phyloP scores from a whole-genome alignment of 441 rosid species.

The Croton laevigatus region DNA sequence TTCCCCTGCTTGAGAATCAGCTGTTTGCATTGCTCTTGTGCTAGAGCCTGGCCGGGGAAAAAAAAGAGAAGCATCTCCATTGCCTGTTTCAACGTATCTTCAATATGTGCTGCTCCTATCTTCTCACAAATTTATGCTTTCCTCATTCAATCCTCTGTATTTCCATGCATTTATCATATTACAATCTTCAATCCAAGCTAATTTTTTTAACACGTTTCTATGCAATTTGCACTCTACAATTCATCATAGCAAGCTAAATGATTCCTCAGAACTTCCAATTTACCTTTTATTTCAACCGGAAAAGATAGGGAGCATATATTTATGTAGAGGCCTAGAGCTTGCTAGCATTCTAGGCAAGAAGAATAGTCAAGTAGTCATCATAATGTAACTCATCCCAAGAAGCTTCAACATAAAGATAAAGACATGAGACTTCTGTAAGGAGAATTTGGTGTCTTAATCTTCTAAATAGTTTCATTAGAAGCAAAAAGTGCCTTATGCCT shows the following conservation, averaged over 20 bases:
- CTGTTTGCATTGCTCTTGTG: too few relatives aligned
- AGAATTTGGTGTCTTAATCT: not conserved
- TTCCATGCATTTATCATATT: not conserved
- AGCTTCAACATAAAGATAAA: not conserved
- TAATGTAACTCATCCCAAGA: not conserved
- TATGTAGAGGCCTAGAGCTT: not conserved
- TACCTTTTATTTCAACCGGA: not conserved
- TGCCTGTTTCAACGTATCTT: not conserved
- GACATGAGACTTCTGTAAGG: not conserved
- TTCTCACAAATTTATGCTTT: not conserved
- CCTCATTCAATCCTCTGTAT: slow-evolving; percentile 2
- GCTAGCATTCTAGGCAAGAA: not conserved
- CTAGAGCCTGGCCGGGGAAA: too few relatives aligned
- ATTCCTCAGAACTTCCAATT: not conserved
- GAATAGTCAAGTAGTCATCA: not conserved
- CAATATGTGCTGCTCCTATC: not conserved
- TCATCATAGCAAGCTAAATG: not conserved
- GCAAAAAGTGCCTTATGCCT: not conserved
- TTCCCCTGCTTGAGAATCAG: too few relatives aligned
- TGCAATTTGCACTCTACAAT: not conserved
- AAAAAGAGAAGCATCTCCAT: not conserved
- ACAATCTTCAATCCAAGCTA: not conserved
- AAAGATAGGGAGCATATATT: not conserved
- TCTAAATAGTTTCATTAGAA: not conserved
- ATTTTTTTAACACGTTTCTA: not conserved